Evolutionary conservation across 176 grass and related monocot genomes (phyloP), one percentile per base, ranked within the genome.

Genomic region (Cocos nucifera): DNA sequence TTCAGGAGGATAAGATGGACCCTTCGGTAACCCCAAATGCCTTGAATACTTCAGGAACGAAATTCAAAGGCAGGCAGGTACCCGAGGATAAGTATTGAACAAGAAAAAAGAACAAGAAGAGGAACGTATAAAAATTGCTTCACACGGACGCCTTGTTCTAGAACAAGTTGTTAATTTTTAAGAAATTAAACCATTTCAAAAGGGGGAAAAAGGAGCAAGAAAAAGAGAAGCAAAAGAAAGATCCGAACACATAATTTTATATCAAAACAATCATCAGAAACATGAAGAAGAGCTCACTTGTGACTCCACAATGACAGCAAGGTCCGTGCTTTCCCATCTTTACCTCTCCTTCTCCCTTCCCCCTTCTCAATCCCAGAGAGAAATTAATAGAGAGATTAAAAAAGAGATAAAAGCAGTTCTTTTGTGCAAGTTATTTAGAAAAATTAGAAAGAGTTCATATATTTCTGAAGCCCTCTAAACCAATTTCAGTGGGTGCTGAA

Each of bases 281-380:
- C 29, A 83, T 62, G 80, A 82, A 84, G 35, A 82, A 76, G 83
- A 78, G 92, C 92, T 97, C 87, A 97, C 92, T 97, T 88, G 92
- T 91, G 77, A 97, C 84, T 82, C 92, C 92, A 76, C 92, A 97
- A 88, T 97, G 92, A 73, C 73, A 51, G 81, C 93, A 97, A 73
- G 93, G 93, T 61, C 93, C 93, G 67, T 85, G 78, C 87, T 97
- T 97, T 65, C 54, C 86, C 93, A 97, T 97, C 53, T 73, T 17
- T 54, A 15, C 50, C 53, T 62, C 55, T 61, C 73, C 63, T 44
- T 65, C 22, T 52, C 15, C 21, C 75, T 18, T 64, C 57, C 69
- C 49, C 63, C 75, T 62, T 58, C 72, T 71, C 79, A 75, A 56
- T 73, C 53, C 70, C 51, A 23, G 61, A 74, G 71, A 65, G 67